A percentile compares a stretch with the other conserved stretches of the same genome.
Conservation (phyloP, 495 filamentous ascomycete species). For the Amorphotheca resinae region DNA sequence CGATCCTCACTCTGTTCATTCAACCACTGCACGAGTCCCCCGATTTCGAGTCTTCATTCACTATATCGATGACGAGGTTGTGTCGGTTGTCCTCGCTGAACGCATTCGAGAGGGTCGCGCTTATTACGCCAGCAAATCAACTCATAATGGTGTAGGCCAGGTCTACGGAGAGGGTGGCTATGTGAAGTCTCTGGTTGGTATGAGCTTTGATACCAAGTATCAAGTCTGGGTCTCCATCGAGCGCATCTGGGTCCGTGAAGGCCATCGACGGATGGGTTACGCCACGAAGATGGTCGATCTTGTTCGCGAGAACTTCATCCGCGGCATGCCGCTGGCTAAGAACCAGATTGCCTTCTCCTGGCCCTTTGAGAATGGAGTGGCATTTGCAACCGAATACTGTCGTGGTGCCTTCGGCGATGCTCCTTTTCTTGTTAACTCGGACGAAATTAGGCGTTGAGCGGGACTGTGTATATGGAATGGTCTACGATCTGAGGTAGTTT, state of each 20-base stretch:
- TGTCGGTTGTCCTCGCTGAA: constrained; percentile 2
- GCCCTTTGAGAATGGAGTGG: constrained; percentile 4
- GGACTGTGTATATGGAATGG: background rate
- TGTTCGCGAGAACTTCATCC: constrained; percentile 9
- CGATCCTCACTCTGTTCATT: background rate
- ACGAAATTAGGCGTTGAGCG: background rate
- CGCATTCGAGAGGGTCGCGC: background rate
- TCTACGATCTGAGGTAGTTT: no score
- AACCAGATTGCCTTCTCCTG: constrained; percentile 8
- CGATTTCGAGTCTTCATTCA: constrained; percentile 7
- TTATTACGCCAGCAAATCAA: background rate
- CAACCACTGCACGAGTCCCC: background rate
- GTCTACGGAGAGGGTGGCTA: background rate
- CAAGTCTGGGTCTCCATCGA: constrained; percentile 9
- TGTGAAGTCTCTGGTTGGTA: background rate
- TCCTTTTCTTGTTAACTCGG: background rate
- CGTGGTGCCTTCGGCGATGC: background rate
- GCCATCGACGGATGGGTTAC: constrained; percentile 3
- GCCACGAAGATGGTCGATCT: constrained; percentile 9
- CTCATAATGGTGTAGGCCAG: background rate
- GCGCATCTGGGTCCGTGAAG: constrained; percentile 8
- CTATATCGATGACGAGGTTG: background rate
- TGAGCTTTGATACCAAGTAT: background rate
- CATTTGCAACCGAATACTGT: constrained; percentile 8
- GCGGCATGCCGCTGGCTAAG: background rate